These are phyloP conservation scores for Cutaneotrichosporon cutaneum DNA, from an alignment of 1,284 basidiomycete species.

Conservation along the genomic window DNA sequence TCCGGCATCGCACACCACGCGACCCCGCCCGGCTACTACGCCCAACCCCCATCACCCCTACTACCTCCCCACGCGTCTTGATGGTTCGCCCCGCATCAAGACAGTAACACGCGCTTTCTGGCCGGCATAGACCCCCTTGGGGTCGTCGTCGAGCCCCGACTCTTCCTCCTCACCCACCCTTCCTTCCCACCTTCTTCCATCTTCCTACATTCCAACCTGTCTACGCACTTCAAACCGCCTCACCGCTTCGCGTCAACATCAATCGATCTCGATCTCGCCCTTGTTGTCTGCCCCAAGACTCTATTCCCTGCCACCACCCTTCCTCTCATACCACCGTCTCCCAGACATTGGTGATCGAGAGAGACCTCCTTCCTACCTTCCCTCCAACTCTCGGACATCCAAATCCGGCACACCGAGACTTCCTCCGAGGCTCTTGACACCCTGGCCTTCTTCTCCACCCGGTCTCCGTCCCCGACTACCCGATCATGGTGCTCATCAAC, in stretches of 20 bases:
- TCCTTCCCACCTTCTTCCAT: not conserved
- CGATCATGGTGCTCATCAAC: conserved; percentile 65
- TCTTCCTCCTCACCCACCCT: not conserved
- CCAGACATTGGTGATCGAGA: not conserved
- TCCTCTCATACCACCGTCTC: not conserved
- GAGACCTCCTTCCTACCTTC: not conserved
- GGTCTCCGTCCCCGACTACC: not conserved
- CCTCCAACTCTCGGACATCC: not conserved
- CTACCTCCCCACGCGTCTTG: conserved; percentile 9
- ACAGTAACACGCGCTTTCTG: conserved; percentile 21
- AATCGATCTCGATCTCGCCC: not conserved
- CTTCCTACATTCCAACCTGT: not conserved
- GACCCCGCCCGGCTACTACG: not conserved
- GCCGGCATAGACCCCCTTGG: conserved; percentile 28
- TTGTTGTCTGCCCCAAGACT: no score
- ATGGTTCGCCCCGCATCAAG: conserved; percentile 21
- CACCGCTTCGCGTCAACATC: not conserved
- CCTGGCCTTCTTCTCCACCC: not conserved
- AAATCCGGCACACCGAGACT: not conserved
- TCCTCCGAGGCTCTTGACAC: not conserved
- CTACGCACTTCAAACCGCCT: not conserved
- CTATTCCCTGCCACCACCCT: not conserved
- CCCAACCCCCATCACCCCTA: not conserved
- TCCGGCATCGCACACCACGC: not conserved
- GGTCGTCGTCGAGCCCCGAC: conserved; percentile 26